These are phyloP conservation scores for Hygrocybe punicea DNA, from an alignment of 768 basidiomycete species.

Conservation along the genomic window DNA sequence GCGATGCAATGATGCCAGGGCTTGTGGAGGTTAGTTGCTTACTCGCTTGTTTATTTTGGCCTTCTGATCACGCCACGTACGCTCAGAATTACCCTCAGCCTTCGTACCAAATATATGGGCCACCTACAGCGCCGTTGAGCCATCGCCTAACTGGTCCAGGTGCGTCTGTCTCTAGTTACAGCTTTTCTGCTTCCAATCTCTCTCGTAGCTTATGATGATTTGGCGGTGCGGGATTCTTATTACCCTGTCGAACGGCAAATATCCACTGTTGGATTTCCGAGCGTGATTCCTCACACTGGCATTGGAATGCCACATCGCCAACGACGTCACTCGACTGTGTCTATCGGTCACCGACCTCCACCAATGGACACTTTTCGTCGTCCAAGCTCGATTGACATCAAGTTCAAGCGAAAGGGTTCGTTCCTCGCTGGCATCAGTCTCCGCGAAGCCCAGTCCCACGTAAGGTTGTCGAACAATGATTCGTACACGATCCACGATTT, in stretches of 20 bases:
- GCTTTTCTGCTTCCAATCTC: constrained; percentile 4
- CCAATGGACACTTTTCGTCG: constrained; percentile 46
- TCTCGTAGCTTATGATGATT: constrained; percentile 52
- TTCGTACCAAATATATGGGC: constrained; percentile 47
- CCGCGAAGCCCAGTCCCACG: constrained; percentile 64
- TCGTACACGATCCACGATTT: constrained; percentile 62
- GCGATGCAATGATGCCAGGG: constrained; percentile 28
- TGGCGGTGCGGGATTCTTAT: constrained; percentile 48
- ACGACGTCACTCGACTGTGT: constrained; percentile 53
- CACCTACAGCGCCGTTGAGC: constrained; percentile 38
- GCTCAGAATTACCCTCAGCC: constrained; percentile 41
- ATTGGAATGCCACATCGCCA: constrained; percentile 35
- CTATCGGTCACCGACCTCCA: constrained; percentile 39
- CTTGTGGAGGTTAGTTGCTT: constrained; percentile 37
- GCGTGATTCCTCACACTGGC: constrained; percentile 30
- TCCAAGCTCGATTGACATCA: constrained; percentile 51
- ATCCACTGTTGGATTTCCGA: constrained; percentile 36
- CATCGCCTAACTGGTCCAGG: constrained; percentile 43
- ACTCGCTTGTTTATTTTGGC: background rate
- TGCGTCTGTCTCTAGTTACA: constrained; percentile 20
- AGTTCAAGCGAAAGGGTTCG: constrained; percentile 71
- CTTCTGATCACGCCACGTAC: constrained; percentile 6
- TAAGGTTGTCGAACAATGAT: constrained; percentile 58
- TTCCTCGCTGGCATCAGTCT: constrained; percentile 63
- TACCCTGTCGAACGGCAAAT: constrained; percentile 46